Evolutionary conservation across 768 basidiomycete species (phyloP).

Genomic region (Lactarius tabidus): DNA sequence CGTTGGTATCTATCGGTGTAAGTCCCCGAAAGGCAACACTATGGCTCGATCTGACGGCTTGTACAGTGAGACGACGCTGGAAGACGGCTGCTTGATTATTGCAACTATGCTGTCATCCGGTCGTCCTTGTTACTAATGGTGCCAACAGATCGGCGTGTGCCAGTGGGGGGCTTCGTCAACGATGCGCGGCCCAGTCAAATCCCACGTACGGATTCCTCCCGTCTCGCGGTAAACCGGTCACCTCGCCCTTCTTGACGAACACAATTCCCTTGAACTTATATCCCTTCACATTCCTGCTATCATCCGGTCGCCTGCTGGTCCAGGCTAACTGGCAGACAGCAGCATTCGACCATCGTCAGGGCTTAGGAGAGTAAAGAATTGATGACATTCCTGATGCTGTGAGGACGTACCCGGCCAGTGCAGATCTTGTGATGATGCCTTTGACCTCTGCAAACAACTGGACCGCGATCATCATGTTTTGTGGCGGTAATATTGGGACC

Average conservation of each 20-base stretch:
- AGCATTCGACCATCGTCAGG: constrained; percentile 58
- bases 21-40: constrained; percentile 27
- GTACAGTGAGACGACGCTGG: constrained; percentile 56
- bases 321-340: constrained; percentile 64
- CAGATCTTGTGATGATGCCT: constrained; percentile 73
- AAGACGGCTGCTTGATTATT: constrained; percentile 61
- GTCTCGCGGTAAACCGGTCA: constrained; percentile 47
- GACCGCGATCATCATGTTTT: constrained; percentile 79
- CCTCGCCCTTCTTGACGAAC: constrained; percentile 56
- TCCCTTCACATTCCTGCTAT: constrained; percentile 72
- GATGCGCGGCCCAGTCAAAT: constrained; percentile 58
- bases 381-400: constrained; percentile 67
- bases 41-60: background rate
- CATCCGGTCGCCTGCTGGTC: constrained; percentile 57
- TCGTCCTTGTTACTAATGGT: constrained; percentile 9
- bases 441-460: constrained; percentile 81
- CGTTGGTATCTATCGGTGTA: constrained; percentile 79
- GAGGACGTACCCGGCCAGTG: constrained; percentile 76
- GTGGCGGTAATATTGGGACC: constrained; percentile 64
- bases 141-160: constrained; percentile 55
- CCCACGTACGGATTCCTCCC: constrained; percentile 85
- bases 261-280: constrained; percentile 76
- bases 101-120: constrained; percentile 36
- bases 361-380: constrained; percentile 54
- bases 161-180: constrained; percentile 72